Evolutionary conservation across 2,329 filamentous ascomycete genomes (phyloP), one percentile per base, ranked within the genome.

Genomic region (Scytalidium lignicola): DNA sequence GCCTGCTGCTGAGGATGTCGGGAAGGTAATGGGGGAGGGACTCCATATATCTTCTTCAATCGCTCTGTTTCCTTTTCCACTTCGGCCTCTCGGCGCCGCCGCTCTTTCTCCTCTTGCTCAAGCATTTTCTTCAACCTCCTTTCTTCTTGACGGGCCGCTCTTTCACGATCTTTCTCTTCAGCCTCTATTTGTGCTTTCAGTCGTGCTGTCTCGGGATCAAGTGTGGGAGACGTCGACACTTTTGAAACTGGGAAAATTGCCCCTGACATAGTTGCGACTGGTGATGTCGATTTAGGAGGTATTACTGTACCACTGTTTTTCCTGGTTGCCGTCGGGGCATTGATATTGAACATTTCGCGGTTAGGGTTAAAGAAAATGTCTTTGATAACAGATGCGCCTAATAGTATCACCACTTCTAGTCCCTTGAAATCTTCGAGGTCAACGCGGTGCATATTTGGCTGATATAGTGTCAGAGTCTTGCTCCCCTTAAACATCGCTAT

Each of bases 341-440:
- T 70, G 32, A 90, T 75, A 64, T 96, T 93, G 71, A 96, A 97
- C 3, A 83, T 75, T 58, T 95, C 88, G 17, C 79, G 78, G 48
- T 83, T 79, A 3, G 83, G 78, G 51, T 77, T 73, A 22, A 86
- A 72, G 58, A 80, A 86, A 39, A 87, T 70, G 57, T 87, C 83
- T 41, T 80, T 76, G 51, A 87, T 83, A 26, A 83, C 78, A 57
- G 83, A 78, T 1, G 82, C 79, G 22, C 79, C 74, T 18, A 86
- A 67, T 18, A 86, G 64, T 17, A 97, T 69, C 1, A 91, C 84
- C 1, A 97, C 80, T 65, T 99, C 93, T 3, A 97, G 73, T 0
- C 93, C 93, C 67, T 96, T 97, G 50, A 86, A 83, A 67, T 99
- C 93, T 66, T 99, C 90, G 53, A 97, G 83, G 41, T 97, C 91